These are phyloP conservation scores for Taphrina communis DNA, from an alignment of 1,139 yeast species.

Conservation along the genomic window DNA sequence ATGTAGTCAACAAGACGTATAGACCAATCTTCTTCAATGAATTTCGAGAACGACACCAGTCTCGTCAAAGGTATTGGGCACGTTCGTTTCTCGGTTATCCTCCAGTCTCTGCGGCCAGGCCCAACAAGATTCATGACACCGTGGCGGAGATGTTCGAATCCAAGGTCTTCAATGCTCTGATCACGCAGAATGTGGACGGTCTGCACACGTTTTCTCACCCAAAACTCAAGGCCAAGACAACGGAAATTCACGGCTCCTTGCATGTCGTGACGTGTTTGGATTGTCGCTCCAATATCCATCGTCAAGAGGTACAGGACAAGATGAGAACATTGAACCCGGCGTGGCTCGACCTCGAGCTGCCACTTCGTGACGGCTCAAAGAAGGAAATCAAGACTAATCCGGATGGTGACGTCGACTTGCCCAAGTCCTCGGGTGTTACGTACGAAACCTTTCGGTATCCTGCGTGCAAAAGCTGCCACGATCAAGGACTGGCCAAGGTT, in stretches of 20 bases:
- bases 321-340: constrained; percentile 46
- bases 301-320: constrained; percentile 45
- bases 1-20: constrained; percentile 47
- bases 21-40: constrained; percentile 49
- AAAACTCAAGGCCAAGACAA: constrained; percentile 44
- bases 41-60: constrained; percentile 45
- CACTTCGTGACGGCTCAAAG: constrained; percentile 30
- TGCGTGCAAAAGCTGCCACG: constrained; percentile 45
- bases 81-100: constrained; percentile 48
- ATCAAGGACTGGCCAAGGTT: constrained; percentile 42
- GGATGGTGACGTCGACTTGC: constrained; percentile 48
- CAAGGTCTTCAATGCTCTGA: constrained; percentile 43
- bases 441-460: constrained; percentile 48
- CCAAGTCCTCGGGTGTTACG: constrained; percentile 41
- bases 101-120: constrained; percentile 45
- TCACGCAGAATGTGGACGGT: constrained; percentile 48
- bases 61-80: constrained; percentile 49
- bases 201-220: constrained; percentile 45
- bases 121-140: constrained; percentile 46
- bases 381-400: constrained; percentile 46
- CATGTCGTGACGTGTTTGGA: constrained; percentile 46
- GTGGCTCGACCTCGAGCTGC: constrained; percentile 45
- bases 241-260: constrained; percentile 48
- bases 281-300: constrained; percentile 44
- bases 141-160: constrained; percentile 45